phyloP scores from a whole-genome alignment of 352 stramenopile species.

The Phytophthora kernoviae region DNA sequence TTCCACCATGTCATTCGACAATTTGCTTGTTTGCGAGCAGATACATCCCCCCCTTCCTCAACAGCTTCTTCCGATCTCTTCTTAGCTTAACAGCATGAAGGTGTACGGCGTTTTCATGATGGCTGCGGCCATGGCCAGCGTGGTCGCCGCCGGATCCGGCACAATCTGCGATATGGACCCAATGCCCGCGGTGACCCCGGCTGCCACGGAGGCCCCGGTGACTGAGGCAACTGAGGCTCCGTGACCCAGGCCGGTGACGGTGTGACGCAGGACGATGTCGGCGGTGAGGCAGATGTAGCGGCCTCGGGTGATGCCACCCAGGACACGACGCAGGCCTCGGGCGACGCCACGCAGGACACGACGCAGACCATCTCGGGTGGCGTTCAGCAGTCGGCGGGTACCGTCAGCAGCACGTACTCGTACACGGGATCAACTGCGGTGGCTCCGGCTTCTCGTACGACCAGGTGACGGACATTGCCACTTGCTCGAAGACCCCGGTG shows the following conservation, averaged over 20 bases:
- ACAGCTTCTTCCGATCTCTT: neutral
- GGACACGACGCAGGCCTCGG: slow-evolving; percentile 3
- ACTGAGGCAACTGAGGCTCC: neutral
- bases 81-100: slow-evolving; percentile 27
- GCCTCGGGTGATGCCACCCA: neutral
- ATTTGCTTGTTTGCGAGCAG: slow-evolving; percentile 28
- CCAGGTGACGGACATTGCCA: slow-evolving; percentile 69
- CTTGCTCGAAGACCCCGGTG: slow-evolving; percentile 55
- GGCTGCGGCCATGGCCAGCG: slow-evolving; percentile 29
- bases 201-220: slow-evolving; percentile 4
- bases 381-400: slow-evolving; percentile 41
- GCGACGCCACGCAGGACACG: slow-evolving; percentile 13
- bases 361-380: slow-evolving; percentile 23
- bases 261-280: slow-evolving; percentile 15
- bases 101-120: slow-evolving; percentile 37
- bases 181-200: slow-evolving; percentile 8
- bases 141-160: slow-evolving; percentile 22
- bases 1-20: slow-evolving; percentile 25
- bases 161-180: slow-evolving; percentile 43
- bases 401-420: slow-evolving; percentile 47
- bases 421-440: slow-evolving; percentile 62
- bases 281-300: slow-evolving; percentile 9
- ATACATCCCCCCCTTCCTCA: slow-evolving; percentile 14
- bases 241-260: slow-evolving; percentile 6
- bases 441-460: slow-evolving; percentile 59